phyloP scores from a whole-genome alignment of 1,284 basidiomycete species.

The Puccinia hordei region DNA sequence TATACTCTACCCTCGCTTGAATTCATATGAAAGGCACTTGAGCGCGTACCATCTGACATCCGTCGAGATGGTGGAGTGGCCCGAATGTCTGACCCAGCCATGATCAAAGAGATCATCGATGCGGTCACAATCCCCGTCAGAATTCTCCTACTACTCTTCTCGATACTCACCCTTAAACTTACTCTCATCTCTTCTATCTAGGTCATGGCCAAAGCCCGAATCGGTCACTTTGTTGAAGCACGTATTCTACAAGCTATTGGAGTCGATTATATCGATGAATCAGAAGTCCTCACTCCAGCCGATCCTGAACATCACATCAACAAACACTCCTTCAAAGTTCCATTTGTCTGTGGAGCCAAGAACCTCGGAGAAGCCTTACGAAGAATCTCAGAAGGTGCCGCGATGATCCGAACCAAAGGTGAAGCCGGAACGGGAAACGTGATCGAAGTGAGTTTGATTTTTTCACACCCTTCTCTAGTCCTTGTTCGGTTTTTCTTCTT shows the following conservation, averaged over 20 bases:
- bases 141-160: neutral
- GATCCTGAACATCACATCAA: constrained; percentile 67
- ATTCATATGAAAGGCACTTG: constrained; percentile 60
- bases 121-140: constrained; percentile 56
- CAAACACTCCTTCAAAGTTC: constrained; percentile 79
- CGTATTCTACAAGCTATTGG: constrained; percentile 91
- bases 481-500: no score
- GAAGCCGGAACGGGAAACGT: constrained; percentile 98
- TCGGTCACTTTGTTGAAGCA: constrained; percentile 97
- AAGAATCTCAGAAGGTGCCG: constrained; percentile 94
- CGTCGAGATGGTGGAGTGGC: constrained; percentile 85
- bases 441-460: constrained; percentile 67
- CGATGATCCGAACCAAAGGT: constrained; percentile 92
- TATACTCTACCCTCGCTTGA: no score
- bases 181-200: constrained; percentile 63
- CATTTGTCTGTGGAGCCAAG: constrained; percentile 67
- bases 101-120: constrained; percentile 95
- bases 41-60: constrained; percentile 95
- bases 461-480: no score
- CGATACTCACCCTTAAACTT: neutral
- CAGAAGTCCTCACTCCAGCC: constrained; percentile 92
- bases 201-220: constrained; percentile 89
- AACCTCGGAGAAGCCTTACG: constrained; percentile 81
- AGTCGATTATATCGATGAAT: constrained; percentile 93
- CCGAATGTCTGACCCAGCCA: constrained; percentile 87